phyloP scores from a whole-genome alignment of 148 eudicot species.

The Rhododendron ferrugineum region DNA sequence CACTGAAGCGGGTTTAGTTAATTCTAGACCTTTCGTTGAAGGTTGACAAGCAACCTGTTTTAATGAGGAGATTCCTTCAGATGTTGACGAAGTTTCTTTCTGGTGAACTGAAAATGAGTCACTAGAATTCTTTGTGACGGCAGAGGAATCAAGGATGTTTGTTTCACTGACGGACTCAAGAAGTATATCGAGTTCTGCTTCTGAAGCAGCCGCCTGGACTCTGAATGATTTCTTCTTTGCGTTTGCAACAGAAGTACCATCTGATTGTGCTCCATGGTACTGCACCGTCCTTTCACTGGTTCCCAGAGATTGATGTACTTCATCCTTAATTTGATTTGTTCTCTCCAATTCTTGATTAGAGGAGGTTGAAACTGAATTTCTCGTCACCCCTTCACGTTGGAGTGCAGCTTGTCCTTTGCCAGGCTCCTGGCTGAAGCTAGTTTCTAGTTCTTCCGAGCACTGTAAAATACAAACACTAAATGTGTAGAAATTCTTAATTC shows the following conservation, averaged over 20 bases:
- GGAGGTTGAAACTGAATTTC: constrained; percentile 11
- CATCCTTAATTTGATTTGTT: constrained; percentile 5
- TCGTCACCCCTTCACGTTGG: constrained; percentile 4
- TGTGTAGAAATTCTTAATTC: not conserved
- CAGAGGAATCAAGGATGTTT: constrained; percentile 23
- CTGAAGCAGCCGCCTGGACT: constrained; percentile 41
- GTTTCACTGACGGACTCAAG: constrained; percentile 40
- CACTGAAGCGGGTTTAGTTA: not conserved
- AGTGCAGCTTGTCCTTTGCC: constrained; percentile 7
- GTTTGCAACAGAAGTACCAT: constrained; percentile 6
- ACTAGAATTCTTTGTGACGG: not conserved
- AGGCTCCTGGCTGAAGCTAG: constrained; percentile 11
- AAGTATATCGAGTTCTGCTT: constrained; percentile 66
- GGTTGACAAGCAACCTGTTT: constrained; percentile 9
- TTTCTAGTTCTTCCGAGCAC: constrained; percentile 9
- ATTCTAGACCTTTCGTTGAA: constrained; percentile 12
- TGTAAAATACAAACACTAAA: constrained; percentile 7
- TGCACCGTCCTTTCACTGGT: constrained; percentile 1
- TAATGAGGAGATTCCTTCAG: not conserved
- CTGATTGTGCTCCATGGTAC: not conserved
- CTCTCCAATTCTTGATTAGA: constrained; percentile 1
- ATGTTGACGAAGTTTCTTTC: constrained; percentile 4
- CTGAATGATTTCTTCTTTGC: constrained; percentile 3
- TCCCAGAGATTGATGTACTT: not conserved
- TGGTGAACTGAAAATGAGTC: not conserved